Evolutionary conservation across 192 early-diverging fungal genomes (phyloP).

Genomic region (Pilaira anomala): DNA sequence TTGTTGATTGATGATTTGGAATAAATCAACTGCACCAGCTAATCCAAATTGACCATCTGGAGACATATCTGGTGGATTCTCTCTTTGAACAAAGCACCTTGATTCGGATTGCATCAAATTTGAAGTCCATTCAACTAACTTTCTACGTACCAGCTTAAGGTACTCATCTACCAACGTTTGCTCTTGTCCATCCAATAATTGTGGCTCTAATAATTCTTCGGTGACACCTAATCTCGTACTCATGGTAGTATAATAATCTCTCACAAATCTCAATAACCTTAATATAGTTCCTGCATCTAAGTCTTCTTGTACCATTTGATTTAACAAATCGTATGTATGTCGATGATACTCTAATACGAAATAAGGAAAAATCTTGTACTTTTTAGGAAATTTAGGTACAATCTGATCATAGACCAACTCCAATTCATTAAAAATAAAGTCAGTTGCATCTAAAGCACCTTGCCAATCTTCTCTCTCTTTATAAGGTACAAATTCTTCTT

Average conservation of each 20-base stretch:
- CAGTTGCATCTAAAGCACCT: constrained; percentile 61
- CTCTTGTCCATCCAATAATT: constrained; percentile 90
- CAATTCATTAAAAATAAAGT: constrained; percentile 87
- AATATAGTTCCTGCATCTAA: constrained; percentile 91
- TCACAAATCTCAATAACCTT: constrained; percentile 79
- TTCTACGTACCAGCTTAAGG: constrained; percentile 81
- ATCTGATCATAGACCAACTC: constrained; percentile 86
- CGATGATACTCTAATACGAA: constrained; percentile 96
- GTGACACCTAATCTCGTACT: constrained; percentile 81
- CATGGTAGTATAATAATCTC: constrained; percentile 91
- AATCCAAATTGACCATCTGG: constrained; percentile 79
- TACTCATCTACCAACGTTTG: constrained; percentile 87
- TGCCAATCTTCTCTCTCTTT: constrained; percentile 57
- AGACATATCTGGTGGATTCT: constrained; percentile 72
- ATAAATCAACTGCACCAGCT: constrained; percentile 81
- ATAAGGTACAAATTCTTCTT: constrained; percentile 57
- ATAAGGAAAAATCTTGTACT: constrained; percentile 93
- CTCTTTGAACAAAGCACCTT: constrained; percentile 69
- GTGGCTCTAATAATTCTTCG: constrained; percentile 85
- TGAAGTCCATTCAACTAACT: constrained; percentile 86
- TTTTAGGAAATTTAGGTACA: constrained; percentile 81
- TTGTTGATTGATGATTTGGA: constrained; percentile 98
- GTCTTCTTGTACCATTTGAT: constrained; percentile 65
- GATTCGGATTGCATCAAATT: constrained; percentile 89
- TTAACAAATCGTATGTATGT: constrained; percentile 78